These are phyloP conservation scores for Rhinocladiella similis DNA, from an alignment of 2,329 filamentous ascomycete genomes.

Conservation along the genomic window DNA sequence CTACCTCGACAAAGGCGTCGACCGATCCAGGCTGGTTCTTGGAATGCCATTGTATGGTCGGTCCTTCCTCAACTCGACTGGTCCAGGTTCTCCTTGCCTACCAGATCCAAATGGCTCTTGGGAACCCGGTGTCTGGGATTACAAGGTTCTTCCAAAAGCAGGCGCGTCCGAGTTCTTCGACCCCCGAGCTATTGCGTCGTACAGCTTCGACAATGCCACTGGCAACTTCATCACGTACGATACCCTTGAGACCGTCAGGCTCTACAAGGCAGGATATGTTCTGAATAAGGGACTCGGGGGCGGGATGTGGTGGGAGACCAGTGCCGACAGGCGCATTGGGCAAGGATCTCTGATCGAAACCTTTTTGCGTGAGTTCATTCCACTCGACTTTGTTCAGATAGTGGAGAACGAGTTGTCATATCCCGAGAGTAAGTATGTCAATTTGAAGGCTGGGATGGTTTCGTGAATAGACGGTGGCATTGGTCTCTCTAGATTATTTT, in stretches of 20 bases:
- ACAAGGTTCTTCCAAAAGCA: conserved; percentile 74
- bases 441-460: conserved; percentile 38
- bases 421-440: conserved; percentile 51
- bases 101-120: conserved; percentile 78
- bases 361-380: conserved; percentile 18
- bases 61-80: conserved; percentile 76
- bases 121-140: conserved; percentile 86
- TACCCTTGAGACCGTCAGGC: conserved; percentile 62
- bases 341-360: conserved; percentile 66
- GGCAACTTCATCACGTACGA: conserved; percentile 78
- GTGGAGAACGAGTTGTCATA: background rate
- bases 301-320: conserved; percentile 97
- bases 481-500: too few species aligned
- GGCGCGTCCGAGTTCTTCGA: conserved; percentile 68
- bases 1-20: conserved; percentile 68
- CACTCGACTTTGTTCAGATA: background rate
- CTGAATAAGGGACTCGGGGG: conserved; percentile 66
- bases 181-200: conserved; percentile 64
- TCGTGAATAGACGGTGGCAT: too few species aligned
- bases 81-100: conserved; percentile 66
- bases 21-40: conserved; percentile 72
- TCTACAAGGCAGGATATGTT: conserved; percentile 71
- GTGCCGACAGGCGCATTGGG: conserved; percentile 66
- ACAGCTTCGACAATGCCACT: conserved; percentile 67
- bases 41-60: conserved; percentile 93